Base-by-base conservation (phyloP, 176 grass and related monocot genomes). In the Typha latifolia region DNA sequence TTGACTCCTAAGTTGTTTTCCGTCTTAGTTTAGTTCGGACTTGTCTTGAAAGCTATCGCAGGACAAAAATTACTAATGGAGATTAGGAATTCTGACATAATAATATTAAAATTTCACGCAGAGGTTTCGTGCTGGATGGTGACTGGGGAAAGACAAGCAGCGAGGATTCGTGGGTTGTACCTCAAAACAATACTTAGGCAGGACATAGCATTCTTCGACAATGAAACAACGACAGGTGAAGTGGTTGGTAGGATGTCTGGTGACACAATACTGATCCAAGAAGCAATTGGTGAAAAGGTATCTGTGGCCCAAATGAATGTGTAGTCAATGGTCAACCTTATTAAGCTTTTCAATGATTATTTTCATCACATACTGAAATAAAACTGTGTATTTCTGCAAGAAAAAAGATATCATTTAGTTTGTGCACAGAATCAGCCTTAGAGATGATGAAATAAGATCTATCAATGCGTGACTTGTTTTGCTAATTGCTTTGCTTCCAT, bases 121-220 rank as follows among this genome's bases (percentile, higher is more conserved):
- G 89, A 92, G 84, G 89, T 92, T 12, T 80, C 81, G 53, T 79
- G 84, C 49, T 92, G 89, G 89, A 92, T 80, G 72, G 68, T 88
- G 31, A 78, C 81, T 12, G 89, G 84, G 69, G 89, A 92, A 63
- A 84, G 89, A 74, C 89, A 92, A 37, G 78, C 89, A 52, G 75
- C 82, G 55, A 67, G 81, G 47, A 88, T 92, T 77, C 89, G 89
- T 29, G 74, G 84, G 4, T 50, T 85, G 27, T 92, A 92, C 76
- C 82, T 92, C 24, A 84, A 85, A 61, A 64, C 89, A 49, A 87
- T 92, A 80, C 84, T 87, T 52, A 71, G 77, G 71, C 87, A 86
- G 73, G 87, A 90, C 56, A 68, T 86, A 48, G 51, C 72, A 49
- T 92, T 92, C 64, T 92, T 87, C 72, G 89, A 92, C 22, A 78